These are phyloP conservation scores for Sugiyamaella japonica DNA, from an alignment of 1,139 yeast species.

Conservation along the genomic window DNA sequence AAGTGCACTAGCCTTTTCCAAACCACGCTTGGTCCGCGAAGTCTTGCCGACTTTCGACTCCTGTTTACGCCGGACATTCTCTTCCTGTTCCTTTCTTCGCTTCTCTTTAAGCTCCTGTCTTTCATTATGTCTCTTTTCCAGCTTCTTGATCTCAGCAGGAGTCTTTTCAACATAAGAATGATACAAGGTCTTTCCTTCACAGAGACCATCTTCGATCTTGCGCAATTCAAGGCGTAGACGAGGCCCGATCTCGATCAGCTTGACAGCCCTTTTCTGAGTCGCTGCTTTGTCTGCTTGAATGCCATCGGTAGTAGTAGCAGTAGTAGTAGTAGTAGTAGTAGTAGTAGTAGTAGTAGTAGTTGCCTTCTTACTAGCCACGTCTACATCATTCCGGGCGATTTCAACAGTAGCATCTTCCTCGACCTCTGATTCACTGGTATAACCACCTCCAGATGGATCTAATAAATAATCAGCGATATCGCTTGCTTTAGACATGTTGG, in stretches of 20 bases:
- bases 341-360: no score
- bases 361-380: conserved; percentile 17
- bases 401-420: conserved; percentile 86
- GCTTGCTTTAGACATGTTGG: conserved; percentile 63
- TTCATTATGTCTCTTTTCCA: conserved; percentile 68
- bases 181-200: conserved; percentile 82
- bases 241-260: conserved; percentile 92
- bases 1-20: conserved; percentile 45
- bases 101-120: conserved; percentile 63
- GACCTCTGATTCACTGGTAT: conserved; percentile 89
- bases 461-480: conserved; percentile 84
- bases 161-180: conserved; percentile 71
- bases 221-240: conserved; percentile 71
- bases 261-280: conserved; percentile 80
- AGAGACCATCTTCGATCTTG: conserved; percentile 91
- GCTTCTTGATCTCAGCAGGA: conserved; percentile 54
- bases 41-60: conserved; percentile 72
- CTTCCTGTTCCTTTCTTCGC: conserved; percentile 77
- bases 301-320: conserved; percentile 16
- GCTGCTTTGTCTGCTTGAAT: conserved; percentile 28
- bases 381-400: conserved; percentile 48
- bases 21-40: conserved; percentile 55
- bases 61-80: conserved; percentile 72
- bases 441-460: conserved; percentile 77
- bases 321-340: no score